Evolutionary conservation across 139 green algal genomes (phyloP), one percentile per base, ranked within the genome.

Genomic region (Chlamydomonas sp.): DNA sequence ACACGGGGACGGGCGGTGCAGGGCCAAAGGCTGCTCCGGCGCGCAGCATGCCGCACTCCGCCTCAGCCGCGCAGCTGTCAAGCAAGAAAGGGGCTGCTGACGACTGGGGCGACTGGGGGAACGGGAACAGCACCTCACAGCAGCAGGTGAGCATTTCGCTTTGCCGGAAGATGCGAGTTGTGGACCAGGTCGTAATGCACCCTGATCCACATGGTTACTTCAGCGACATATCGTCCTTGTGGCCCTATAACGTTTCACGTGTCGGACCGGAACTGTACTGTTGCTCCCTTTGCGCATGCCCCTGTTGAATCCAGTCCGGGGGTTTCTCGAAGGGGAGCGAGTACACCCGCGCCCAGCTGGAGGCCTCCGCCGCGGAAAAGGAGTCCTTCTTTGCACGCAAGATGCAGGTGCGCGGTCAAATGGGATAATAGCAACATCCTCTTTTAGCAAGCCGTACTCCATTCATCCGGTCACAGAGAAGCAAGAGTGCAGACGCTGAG

Each of bases 371-470:
- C 0, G 93, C 94, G 2, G 83, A 88, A 71, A 99, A 99, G 91
- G 97, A 99, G 57, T 89, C 88, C 20, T 99, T 98, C 86, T 99
- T 99, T 62, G 90, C 91, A 1, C 92, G 95, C n/a, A 98, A 96
- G 88, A 93, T 95, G 83, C 76, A 93, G 93, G 91, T 95, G 62
- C 59, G 88, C 31, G 31, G 31, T 49, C 31, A 49, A 49, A 49
- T 49, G 31, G 31, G 31, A 49, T 49, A 49, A 49, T 49, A 49
- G 31, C 31, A 49, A 49, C 31, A 49, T 49, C 31, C 31, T 49
- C 31, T 49, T 49, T 49, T 49, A 49, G 31, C 31, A 49, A 49
- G 31, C 31, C 31, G 31, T 49, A 49, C 31, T 49, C 31, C 31
- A 49, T 49, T 49, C 31, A 49, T 49, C 31, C 31, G 31, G 31